These are phyloP conservation scores for Apiospora hydei DNA, from an alignment of 2,329 filamentous ascomycete species.

Conservation along the genomic window DNA sequence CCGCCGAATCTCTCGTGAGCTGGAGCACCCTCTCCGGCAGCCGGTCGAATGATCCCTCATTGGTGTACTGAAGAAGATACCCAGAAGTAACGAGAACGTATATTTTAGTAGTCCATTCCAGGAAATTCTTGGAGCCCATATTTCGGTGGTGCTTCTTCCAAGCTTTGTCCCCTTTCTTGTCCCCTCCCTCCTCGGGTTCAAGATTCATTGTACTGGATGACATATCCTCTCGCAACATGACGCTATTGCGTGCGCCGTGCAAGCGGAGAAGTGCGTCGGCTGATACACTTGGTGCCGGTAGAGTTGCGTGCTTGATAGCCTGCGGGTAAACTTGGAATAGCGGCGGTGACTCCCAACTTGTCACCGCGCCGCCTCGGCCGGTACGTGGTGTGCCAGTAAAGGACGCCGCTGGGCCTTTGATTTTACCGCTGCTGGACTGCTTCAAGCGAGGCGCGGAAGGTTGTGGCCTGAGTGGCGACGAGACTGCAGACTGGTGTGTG, in stretches of 20 bases:
- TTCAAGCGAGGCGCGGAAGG: constrained; percentile 27
- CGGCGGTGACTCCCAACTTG: constrained; percentile 70
- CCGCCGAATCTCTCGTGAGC: constrained; percentile 76
- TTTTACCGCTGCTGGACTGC: constrained; percentile 28
- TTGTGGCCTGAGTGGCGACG: constrained; percentile 26
- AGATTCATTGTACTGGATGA: constrained; percentile 35
- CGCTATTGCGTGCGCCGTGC: constrained; percentile 58
- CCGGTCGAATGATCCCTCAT: constrained; percentile 73
- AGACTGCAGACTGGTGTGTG: constrained; percentile 17
- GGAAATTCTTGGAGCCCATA: constrained; percentile 50
- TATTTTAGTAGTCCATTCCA: constrained; percentile 75
- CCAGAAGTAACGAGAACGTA: constrained; percentile 76
- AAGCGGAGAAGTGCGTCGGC: constrained; percentile 73
- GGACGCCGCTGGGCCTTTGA: constrained; percentile 27
- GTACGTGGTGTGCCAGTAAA: constrained; percentile 9
- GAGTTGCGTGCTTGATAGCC: constrained; percentile 75
- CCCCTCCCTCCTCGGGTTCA: constrained; percentile 40
- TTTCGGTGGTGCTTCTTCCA: constrained; percentile 57
- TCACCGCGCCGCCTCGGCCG: background rate
- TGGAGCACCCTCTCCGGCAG: constrained; percentile 77
- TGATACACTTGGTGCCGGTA: constrained; percentile 72
- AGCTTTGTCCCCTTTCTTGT: constrained; percentile 48
- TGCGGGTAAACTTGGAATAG: constrained; percentile 89
- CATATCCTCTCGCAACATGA: constrained; percentile 44
- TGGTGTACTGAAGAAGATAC: constrained; percentile 77